phyloP scores from a whole-genome alignment of 2,329 filamentous ascomycete genomes.

The Colletotrichum cuscutae region DNA sequence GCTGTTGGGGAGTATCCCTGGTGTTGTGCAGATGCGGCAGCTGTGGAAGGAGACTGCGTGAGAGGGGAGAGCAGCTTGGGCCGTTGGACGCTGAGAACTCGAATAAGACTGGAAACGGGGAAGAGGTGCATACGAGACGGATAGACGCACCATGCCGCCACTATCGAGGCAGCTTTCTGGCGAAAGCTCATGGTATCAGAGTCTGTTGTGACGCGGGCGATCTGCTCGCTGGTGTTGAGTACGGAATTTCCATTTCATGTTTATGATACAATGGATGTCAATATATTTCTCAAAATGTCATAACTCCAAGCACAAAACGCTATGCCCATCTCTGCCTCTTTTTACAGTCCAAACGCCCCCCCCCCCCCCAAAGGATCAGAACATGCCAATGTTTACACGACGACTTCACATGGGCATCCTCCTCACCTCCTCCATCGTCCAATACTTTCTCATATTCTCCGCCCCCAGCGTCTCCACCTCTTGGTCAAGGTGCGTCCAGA shows the following conservation, averaged over 20 bases:
- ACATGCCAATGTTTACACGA: neutral
- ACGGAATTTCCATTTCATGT: slow-evolving; percentile 12
- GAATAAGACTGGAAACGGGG: neutral
- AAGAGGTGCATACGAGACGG: neutral
- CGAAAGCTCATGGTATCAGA: neutral
- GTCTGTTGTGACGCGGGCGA: neutral
- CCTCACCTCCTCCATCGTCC: slow-evolving; percentile 80
- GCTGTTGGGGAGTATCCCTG: slow-evolving; percentile 56
- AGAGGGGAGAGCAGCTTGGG: neutral
- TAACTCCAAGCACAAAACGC: neutral
- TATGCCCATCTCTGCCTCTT: neutral
- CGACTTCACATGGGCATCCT: slow-evolving; percentile 71
- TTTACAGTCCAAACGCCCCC: neutral
- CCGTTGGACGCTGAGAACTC: too few species aligned
- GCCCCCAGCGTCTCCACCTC: slow-evolving; percentile 83
- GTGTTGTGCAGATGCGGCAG: slow-evolving; percentile 55
- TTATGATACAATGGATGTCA: slow-evolving; percentile 9
- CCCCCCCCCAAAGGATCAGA: neutral
- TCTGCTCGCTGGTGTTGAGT: neutral
- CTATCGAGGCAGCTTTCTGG: neutral
- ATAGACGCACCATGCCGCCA: neutral
- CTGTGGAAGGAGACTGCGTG: slow-evolving; percentile 54
- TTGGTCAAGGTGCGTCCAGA: slow-evolving; percentile 86
- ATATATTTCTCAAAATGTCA: neutral
- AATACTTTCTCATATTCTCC: slow-evolving; percentile 89